Evolutionary conservation across 345 rosid species (phyloP).

Genomic region (Populus simonii): DNA sequence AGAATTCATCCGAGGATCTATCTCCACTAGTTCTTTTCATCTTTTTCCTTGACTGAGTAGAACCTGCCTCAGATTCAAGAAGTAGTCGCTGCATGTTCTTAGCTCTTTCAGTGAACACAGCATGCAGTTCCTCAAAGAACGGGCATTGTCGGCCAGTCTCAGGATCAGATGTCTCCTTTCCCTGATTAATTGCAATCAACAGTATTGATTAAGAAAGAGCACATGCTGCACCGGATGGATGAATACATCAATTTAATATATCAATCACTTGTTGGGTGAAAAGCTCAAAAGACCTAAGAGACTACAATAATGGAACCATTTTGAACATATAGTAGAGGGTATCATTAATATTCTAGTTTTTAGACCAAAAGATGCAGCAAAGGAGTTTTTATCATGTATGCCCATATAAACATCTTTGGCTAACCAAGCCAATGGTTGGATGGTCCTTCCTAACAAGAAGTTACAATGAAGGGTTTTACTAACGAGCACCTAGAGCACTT

Average conservation of each 20-base stretch:
- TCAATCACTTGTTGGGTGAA: neutral
- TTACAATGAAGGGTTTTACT: too few relatives aligned
- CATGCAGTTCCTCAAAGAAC: conserved; percentile 54
- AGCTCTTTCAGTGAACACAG: conserved; percentile 41
- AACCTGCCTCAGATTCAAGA: conserved; percentile 36
- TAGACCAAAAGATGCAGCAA: neutral
- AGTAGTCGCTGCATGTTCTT: conserved; percentile 40
- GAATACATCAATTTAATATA: neutral
- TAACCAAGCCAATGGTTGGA: neutral
- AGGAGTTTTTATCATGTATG: neutral
- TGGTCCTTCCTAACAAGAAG: too few relatives aligned
- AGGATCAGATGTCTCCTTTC: conserved; percentile 53
- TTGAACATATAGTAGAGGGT: neutral
- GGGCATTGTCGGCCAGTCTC: conserved; percentile 46
- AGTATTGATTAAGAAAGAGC: neutral
- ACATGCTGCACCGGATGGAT: neutral
- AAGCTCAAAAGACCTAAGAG: neutral
- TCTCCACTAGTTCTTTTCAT: conserved; percentile 25
- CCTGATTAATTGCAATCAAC: conserved; percentile 30
- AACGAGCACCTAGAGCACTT: too few relatives aligned
- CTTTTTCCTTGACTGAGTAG: conserved; percentile 32
- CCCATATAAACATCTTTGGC: neutral
- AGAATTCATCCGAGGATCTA: conserved; percentile 35
- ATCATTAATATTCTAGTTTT: neutral
- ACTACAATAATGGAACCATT: neutral